phyloP scores from a whole-genome alignment of 179 eudicot genomes.

The Monotropa hypopitys region DNA sequence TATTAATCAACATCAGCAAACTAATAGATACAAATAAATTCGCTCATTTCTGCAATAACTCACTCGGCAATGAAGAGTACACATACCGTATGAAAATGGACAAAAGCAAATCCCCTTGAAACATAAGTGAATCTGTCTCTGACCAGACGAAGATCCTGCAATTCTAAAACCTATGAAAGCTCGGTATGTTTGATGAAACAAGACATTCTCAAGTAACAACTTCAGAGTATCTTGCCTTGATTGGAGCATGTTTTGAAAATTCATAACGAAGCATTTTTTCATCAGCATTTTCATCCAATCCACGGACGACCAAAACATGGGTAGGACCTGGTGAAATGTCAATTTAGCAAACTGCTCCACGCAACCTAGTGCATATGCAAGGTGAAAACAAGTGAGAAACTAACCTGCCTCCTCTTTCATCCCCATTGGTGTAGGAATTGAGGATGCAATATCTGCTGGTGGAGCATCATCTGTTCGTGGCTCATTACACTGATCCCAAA shows the following conservation, averaged over 20 bases:
- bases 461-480: constrained; percentile 90
- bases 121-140: constrained; percentile 97
- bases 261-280: constrained; percentile 99
- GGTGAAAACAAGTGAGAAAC: constrained; percentile 14
- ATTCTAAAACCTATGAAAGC: constrained; percentile 5
- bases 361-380: background rate
- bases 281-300: constrained; percentile 98
- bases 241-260: constrained; percentile 96
- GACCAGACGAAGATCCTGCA: constrained; percentile 97
- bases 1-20: background rate
- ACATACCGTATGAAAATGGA: constrained; percentile 82
- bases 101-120: constrained; percentile 93
- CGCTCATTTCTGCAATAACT: background rate
- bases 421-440: constrained; percentile 43
- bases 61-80: background rate
- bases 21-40: background rate
- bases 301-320: constrained; percentile 95
- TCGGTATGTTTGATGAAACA: background rate
- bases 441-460: constrained; percentile 73
- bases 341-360: constrained; percentile 4
- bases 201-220: background rate
- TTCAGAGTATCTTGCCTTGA: constrained; percentile 45
- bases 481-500: constrained; percentile 71
- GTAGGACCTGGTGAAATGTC: constrained; percentile 59
- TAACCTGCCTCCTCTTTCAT: constrained; percentile 92